phyloP scores from a whole-genome alignment of 1,139 yeast species.

The Candida albicans region DNA sequence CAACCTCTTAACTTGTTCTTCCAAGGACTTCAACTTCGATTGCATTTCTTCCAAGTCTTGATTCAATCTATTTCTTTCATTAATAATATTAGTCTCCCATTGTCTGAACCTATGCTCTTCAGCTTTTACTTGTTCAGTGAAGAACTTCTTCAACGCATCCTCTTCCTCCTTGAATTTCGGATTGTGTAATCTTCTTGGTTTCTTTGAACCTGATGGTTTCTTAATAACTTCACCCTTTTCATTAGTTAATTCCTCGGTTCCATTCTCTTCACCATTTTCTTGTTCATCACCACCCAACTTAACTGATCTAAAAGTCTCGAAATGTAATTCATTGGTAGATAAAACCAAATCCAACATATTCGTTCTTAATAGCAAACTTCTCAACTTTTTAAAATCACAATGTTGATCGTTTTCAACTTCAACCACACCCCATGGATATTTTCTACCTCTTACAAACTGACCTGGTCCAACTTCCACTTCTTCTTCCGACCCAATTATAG shows the following conservation, averaged over 20 bases:
- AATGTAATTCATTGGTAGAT: constrained; percentile 90
- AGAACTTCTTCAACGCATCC: constrained; percentile 87
- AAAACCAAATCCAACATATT: constrained; percentile 88
- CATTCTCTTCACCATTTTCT: constrained; percentile 30
- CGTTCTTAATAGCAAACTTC: constrained; percentile 85
- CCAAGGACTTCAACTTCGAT: constrained; percentile 63
- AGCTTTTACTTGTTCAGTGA: constrained; percentile 96
- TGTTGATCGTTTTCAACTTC: constrained; percentile 96
- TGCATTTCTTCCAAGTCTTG: constrained; percentile 92
- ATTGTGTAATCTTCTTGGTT: constrained; percentile 63
- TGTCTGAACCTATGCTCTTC: constrained; percentile 97
- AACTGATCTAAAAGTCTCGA: constrained; percentile 80
- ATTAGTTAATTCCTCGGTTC: constrained; percentile 27
- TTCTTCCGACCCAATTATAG: constrained; percentile 87
- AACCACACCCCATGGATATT: constrained; percentile 96
- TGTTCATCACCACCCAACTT: constrained; percentile 68
- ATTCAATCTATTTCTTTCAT: constrained; percentile 91
- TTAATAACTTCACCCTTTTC: constrained; percentile 38
- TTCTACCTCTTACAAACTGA: constrained; percentile 79
- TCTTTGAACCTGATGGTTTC: constrained; percentile 33
- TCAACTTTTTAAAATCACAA: constrained; percentile 91
- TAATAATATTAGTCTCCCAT: constrained; percentile 96
- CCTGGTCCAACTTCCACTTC: constrained; percentile 81
- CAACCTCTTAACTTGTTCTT: constrained; percentile 69
- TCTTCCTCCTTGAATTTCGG: constrained; percentile 97